phyloP scores from a whole-genome alignment of 164 flowering plant genomes.

The Nelumbo lutea region DNA sequence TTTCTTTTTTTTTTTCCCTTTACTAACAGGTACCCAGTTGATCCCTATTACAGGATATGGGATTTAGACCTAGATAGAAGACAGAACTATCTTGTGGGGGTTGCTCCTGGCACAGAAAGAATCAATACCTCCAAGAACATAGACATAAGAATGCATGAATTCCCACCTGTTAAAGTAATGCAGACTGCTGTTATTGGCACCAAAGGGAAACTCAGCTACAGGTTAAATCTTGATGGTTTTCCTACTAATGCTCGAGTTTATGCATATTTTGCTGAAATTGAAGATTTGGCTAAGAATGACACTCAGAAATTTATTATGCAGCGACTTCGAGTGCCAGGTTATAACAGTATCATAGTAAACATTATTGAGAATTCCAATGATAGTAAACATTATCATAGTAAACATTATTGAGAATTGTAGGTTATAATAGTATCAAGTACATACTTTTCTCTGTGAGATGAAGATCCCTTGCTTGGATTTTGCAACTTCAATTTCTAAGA shows the following conservation, averaged over 20 bases:
- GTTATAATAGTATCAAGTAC: too few species aligned
- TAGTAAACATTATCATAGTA: conserved; percentile 75
- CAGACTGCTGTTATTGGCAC: conserved; percentile 94
- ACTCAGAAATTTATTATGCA: conserved; percentile 69
- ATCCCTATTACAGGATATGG: conserved; percentile 97
- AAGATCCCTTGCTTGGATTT: too few species aligned
- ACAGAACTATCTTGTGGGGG: conserved; percentile 79
- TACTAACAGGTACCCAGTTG: conserved; percentile 83
- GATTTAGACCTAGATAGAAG: conserved; percentile 69
- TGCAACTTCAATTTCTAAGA: too few species aligned
- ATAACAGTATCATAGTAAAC: conserved; percentile 75
- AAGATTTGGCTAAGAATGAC: conserved; percentile 62
- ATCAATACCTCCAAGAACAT: conserved; percentile 54
- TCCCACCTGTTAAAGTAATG: conserved; percentile 96
- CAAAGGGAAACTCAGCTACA: conserved; percentile 62
- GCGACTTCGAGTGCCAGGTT: conserved; percentile 62
- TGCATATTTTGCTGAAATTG: conserved; percentile 91
- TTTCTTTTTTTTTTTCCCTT: conserved; percentile 1
- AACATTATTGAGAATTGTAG: conserved; percentile 92
- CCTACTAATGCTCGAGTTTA: conserved; percentile 91
- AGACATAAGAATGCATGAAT: conserved; percentile 54
- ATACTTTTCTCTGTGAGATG: too few species aligned
- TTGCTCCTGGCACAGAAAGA: conserved; percentile 82
- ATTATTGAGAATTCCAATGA: conserved; percentile 90
- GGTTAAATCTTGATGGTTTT: conserved; percentile 82